phyloP scores from a whole-genome alignment of 2,329 filamentous ascomycete species.

The Dissoconium aciculare region DNA sequence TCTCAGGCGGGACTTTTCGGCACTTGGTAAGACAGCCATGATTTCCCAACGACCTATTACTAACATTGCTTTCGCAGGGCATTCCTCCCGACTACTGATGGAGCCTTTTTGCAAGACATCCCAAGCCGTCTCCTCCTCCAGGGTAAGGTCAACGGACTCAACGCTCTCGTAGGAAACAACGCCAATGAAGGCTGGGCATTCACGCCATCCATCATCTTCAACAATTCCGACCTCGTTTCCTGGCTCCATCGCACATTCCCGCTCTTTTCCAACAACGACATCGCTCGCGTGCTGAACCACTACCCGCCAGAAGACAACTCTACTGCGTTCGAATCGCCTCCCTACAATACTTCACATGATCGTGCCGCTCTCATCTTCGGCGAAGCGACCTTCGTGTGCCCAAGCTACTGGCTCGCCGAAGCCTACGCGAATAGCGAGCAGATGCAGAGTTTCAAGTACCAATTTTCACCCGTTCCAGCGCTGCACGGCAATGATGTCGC shows the following conservation, averaged over 20 bases:
- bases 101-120: constrained; percentile 24
- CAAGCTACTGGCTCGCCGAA: constrained; percentile 41
- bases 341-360: constrained; percentile 32
- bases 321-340: constrained; percentile 11
- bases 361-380: constrained; percentile 39
- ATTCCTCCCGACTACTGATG: constrained; percentile 32
- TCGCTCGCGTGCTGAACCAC: constrained; percentile 26
- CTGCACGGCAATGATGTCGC: constrained; percentile 27
- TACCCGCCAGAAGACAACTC: constrained; percentile 24
- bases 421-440: constrained; percentile 26
- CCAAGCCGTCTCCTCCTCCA: constrained; percentile 26
- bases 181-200: constrained; percentile 38
- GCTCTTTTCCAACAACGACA: constrained; percentile 27
- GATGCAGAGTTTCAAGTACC: constrained; percentile 33
- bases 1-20: constrained; percentile 25
- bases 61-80: constrained; percentile 23
- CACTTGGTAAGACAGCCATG: constrained; percentile 16
- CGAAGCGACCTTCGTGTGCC: constrained; percentile 38
- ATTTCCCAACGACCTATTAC: neutral
- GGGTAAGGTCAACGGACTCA: constrained; percentile 26
- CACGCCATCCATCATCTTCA: constrained; percentile 31
- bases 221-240: constrained; percentile 25
- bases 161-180: constrained; percentile 31
- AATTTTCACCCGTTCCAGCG: constrained; percentile 33
- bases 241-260: constrained; percentile 31